Percentiles rank a stretch among this genome's conserved stretches.
These are phyloP conservation scores for Actinomucor elegans DNA, from an alignment of 371 early-diverging fungal genomes.

Conservation along the genomic window DNA sequence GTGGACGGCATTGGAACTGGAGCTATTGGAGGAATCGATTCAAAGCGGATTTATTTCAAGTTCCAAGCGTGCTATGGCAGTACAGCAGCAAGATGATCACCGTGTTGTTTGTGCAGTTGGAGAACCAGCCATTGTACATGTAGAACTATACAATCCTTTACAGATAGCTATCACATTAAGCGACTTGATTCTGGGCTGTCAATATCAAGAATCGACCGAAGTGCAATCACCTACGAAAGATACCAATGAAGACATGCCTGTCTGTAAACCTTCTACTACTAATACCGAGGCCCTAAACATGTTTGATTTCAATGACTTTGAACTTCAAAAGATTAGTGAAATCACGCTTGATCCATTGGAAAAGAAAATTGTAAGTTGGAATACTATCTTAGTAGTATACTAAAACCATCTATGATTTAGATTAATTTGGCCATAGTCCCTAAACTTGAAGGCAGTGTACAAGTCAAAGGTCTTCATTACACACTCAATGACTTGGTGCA, in stretches of 20 bases:
- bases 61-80: constrained; percentile 39
- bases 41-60: constrained; percentile 38
- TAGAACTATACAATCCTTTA: constrained; percentile 67
- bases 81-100: constrained; percentile 51
- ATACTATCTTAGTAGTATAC: background rate
- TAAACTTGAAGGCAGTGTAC: constrained; percentile 71
- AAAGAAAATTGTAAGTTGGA: constrained; percentile 37
- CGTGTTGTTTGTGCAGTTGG: constrained; percentile 72
- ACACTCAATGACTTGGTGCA: constrained; percentile 77
- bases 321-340: constrained; percentile 52
- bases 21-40: constrained; percentile 55
- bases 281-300: constrained; percentile 21
- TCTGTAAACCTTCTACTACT: constrained; percentile 12
- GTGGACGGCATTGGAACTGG: constrained; percentile 64
- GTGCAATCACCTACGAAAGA: constrained; percentile 1
- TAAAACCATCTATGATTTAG: constrained; percentile 28
- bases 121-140: constrained; percentile 70
- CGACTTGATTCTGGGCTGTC: constrained; percentile 65
- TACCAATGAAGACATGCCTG: constrained; percentile 23
- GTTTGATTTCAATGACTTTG: constrained; percentile 46
- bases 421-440: constrained; percentile 74
- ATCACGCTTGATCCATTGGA: constrained; percentile 57
- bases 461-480: constrained; percentile 76
- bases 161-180: constrained; percentile 58
- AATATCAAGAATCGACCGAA: constrained; percentile 46